Evolutionary conservation across 495 filamentous ascomycete genomes (phyloP), one percentile per base, ranked within the genome.

Genomic region (Penicillium maclennaniae): DNA sequence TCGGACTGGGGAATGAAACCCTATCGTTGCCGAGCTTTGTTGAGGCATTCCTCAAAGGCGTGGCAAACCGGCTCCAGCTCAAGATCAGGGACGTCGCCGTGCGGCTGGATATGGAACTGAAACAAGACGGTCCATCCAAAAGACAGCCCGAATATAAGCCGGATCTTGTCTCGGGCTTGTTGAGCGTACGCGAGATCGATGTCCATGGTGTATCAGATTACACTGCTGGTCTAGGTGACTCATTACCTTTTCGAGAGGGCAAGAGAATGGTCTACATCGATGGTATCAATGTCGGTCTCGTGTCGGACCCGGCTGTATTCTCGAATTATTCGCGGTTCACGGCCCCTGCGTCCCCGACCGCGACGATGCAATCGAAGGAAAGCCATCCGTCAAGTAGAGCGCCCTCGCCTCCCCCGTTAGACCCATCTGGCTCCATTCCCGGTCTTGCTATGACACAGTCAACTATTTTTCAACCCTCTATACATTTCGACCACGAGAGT

Each of bases 21-120:
- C 61, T 95, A 14, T 86, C 86, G 2, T 70, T 97, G 7, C 95
- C 95, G 9, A 81, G 72, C 3, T 92, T 97, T 58, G 75, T 99
- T 14, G 84, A 89, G 9, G 84, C 80, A 21, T 92, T 95, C 59
- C 68, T 97, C 0, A 85, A 90, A 65, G 91, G 91, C 6, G 82
- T 97, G 50, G 74, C 83, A 28, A 90, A 97, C 62, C 82, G 92
- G 37, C 68, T 95, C 21, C 80, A 90, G 67, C 68, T 97, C 16
- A 76, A 75, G 27, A 78, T 96, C 37, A 79, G 76, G 40, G 82
- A 91, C 55, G 74, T 91, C 16, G 75, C 83, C 43, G 68, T 90
- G 26, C 81, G 84, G 0, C 68, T 85, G 15, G 85, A 91, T 37
- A 71, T 79, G 45, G 77, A 77, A 48, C 59, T 82, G 6, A 72